Conservation (phyloP, 2,329 filamentous ascomycete species). For the Myrmaecium sp. region DNA sequence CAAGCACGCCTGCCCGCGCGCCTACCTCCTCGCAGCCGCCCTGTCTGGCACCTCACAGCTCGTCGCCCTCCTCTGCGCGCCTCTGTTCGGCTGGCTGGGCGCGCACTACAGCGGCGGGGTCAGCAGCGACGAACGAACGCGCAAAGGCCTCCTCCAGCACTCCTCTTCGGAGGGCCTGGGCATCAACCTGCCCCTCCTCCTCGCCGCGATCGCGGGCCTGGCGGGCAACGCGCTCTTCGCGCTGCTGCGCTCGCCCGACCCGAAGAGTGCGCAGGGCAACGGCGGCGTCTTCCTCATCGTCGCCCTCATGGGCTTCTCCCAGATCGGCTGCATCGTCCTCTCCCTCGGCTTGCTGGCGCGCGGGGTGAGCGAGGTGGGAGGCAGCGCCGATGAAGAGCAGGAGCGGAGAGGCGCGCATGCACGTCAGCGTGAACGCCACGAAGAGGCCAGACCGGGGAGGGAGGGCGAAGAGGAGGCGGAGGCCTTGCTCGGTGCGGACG, state of each 20-base stretch:
- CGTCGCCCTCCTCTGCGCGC: constrained; percentile 68
- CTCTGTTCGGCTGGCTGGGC: constrained; percentile 74
- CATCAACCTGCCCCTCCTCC: constrained; percentile 57
- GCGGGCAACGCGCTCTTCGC: constrained; percentile 65
- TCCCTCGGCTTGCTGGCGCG: constrained; percentile 75
- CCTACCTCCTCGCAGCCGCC: constrained; percentile 76
- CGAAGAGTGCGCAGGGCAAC: constrained; percentile 49
- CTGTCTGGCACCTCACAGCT: constrained; percentile 81
- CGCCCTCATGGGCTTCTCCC: constrained; percentile 70
- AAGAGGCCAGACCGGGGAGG: no score
- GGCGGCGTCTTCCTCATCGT: constrained; percentile 59
- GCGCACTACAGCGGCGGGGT: constrained; percentile 38
- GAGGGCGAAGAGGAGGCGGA: constrained; percentile 2
- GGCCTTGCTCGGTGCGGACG: no score
- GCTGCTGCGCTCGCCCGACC: constrained; percentile 59
- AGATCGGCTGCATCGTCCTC: constrained; percentile 93
- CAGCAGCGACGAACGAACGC: no score
- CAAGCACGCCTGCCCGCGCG: constrained; percentile 68
- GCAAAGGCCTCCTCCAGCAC: no score
- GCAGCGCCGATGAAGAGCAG: constrained; percentile 5
- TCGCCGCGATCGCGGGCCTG: constrained; percentile 57
- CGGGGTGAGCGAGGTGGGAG: constrained; percentile 40
- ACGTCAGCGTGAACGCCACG: constrained; percentile 8
- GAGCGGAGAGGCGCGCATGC: constrained; percentile 4
- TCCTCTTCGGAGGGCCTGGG: no score